Evolutionary conservation across 345 rosid genomes (phyloP), one percentile per base, ranked within the genome.

Genomic region (Conringia planisiliqua): DNA sequence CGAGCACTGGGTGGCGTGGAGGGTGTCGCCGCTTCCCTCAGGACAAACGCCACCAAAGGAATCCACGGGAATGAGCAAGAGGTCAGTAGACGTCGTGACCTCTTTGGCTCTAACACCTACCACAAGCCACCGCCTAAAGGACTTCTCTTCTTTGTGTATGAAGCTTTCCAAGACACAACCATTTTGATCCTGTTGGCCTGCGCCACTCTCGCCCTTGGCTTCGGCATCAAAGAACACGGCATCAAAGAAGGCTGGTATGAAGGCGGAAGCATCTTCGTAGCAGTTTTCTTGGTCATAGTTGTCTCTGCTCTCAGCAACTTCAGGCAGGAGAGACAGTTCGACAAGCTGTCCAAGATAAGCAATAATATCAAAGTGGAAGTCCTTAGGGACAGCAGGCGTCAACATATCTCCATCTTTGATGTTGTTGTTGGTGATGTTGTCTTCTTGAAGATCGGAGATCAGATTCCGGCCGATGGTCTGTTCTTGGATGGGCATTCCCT

Each of bases 361-460:
- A 86, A 76, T 55, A 80, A 85, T 36, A 85, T 83, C 66, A 83
- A 77, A 64, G 81, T 89, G 36, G 84, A 86, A 33, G 87, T 85
- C 29, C 65, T 85, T 4, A 78, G 88, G 74, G 81, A 70, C 58
- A 83, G 85, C 62, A 77, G 80, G 18, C 78, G 75, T 9, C 78
- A 66, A 29, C 75, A 78, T 16, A 62, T 85, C 10, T 86, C 88
- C 54, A 84, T 82, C 43, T 84, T 82, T 57, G 89, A 88, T 6
- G 70, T 90, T 11, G 87, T 88, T 48, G 89, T 85, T 3, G 93
- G 91, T 30, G 96, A 88, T 7, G 59, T 86, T 5, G 93, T 83
- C 52, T 77, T 46, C 79, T 73, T 88, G 61, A 84, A 86, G 62
- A 81, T 70, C 0, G 91, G 93, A 2, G 88, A 85, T 70, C 91